These are phyloP conservation scores for Ogataea methanolica DNA, from an alignment of 805 yeast genomes.

Conservation along the genomic window DNA sequence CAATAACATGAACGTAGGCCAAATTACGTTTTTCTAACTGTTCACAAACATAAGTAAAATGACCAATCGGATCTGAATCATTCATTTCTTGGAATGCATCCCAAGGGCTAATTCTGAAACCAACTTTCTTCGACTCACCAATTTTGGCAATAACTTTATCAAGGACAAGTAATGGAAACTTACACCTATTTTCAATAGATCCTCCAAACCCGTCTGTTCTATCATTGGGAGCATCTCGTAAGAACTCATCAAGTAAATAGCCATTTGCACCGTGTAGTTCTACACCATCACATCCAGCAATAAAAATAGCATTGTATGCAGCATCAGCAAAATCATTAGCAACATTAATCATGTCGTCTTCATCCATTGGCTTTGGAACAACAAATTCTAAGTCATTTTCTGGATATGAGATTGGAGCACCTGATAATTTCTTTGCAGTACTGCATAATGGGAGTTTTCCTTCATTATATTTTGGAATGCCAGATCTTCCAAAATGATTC, in stretches of 20 bases:
- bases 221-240: constrained; percentile 30
- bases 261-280: constrained; percentile 41
- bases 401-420: constrained; percentile 4
- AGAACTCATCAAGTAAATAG: constrained; percentile 34
- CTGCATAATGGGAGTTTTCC: constrained; percentile 10
- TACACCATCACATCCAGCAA: constrained; percentile 36
- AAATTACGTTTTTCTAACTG: constrained; percentile 30
- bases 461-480: constrained; percentile 12
- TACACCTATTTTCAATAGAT: constrained; percentile 35
- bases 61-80: constrained; percentile 17
- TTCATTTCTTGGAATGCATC: constrained; percentile 24
- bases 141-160: constrained; percentile 34
- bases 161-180: constrained; percentile 29
- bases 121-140: constrained; percentile 34
- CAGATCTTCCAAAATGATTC: constrained; percentile 43
- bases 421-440: constrained; percentile 7
- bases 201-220: constrained; percentile 55
- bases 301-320: constrained; percentile 27
- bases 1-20: constrained; percentile 35
- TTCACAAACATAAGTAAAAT: constrained; percentile 26
- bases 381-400: constrained; percentile 16
- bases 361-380: constrained; percentile 14
- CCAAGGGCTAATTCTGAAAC: constrained; percentile 35
- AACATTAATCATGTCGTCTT: constrained; percentile 36
- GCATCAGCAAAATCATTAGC: constrained; percentile 24